Percentiles rank a stretch among this genome's conserved stretches.
Conservation (phyloP, 2,329 filamentous ascomycete genomes). For the Cryphonectria carpinicola region DNA sequence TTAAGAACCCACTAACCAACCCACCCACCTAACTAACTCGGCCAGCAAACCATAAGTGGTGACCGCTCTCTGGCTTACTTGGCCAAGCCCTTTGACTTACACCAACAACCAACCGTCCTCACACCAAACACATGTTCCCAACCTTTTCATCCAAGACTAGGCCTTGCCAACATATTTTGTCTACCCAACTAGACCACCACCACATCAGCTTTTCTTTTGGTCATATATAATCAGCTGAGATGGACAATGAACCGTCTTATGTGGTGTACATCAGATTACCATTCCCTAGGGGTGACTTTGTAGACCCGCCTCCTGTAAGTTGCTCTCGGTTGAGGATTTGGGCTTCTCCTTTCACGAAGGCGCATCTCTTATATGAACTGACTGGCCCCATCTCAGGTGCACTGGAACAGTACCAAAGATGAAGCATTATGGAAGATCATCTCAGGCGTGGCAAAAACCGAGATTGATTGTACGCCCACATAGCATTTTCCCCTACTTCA, state of each 20-base stretch:
- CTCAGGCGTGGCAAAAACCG: slow-evolving; percentile 77
- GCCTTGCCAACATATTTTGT: background rate
- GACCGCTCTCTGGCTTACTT: slow-evolving; percentile 1
- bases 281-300: slow-evolving; percentile 82
- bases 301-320: slow-evolving; percentile 83
- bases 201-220: background rate
- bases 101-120: slow-evolving; percentile 3
- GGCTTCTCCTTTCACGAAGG: background rate
- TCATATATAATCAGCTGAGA: slow-evolving; percentile 14
- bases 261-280: slow-evolving; percentile 90
- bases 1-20: background rate
- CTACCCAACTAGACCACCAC: background rate
- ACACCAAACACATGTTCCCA: slow-evolving; percentile 6
- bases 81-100: slow-evolving; percentile 18
- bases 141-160: slow-evolving; percentile 1
- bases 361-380: background rate
- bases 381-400: slow-evolving; percentile 59
- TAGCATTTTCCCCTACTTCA: background rate
- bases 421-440: slow-evolving; percentile 88
- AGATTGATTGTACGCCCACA: slow-evolving; percentile 76
- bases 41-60: background rate
- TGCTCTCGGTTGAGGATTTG: background rate
- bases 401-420: slow-evolving; percentile 88
- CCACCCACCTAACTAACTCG: background rate
- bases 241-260: slow-evolving; percentile 56